Evolutionary conservation across 1,284 basidiomycete genomes (phyloP).

Genomic region (Meira miltonrushii): DNA sequence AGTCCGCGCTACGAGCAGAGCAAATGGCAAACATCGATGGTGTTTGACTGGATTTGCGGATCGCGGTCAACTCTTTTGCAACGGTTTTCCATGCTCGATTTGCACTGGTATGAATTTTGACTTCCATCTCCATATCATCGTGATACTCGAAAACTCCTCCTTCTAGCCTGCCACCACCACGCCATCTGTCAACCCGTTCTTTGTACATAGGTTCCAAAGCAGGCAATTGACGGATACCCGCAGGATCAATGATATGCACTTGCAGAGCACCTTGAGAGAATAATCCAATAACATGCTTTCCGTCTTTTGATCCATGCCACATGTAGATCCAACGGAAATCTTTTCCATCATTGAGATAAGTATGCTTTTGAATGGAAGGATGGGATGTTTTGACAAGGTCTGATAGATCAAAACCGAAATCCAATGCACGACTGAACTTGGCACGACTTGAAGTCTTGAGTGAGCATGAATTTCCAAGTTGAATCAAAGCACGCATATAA

Average conservation of each 20-base stretch:
- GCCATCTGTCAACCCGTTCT: conserved; percentile 57
- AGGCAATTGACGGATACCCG: conserved; percentile 74
- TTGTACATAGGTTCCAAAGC: conserved; percentile 71
- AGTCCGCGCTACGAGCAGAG: conserved; percentile 74
- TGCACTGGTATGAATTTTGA: conserved; percentile 73
- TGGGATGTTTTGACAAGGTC: conserved; percentile 67
- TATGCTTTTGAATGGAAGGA: conserved; percentile 57
- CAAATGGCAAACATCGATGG: conserved; percentile 73
- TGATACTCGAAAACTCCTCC: conserved; percentile 63
- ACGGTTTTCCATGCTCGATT: conserved; percentile 76
- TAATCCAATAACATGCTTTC: conserved; percentile 82
- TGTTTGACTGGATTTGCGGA: conserved; percentile 63
- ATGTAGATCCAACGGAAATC: conserved; percentile 79
- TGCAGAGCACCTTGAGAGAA: conserved; percentile 62
- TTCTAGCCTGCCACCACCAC: conserved; percentile 22
- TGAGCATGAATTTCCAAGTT: conserved; percentile 76
- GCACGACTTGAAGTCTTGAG: conserved; percentile 62
- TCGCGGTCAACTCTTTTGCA: conserved; percentile 73
- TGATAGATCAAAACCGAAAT: conserved; percentile 74
- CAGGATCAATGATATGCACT: conserved; percentile 84
- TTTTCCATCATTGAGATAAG: conserved; percentile 71
- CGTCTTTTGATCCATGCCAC: conserved; percentile 75
- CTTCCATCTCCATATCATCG: conserved; percentile 65
- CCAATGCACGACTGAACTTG: conserved; percentile 78
- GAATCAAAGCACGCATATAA: conserved; percentile 73